phyloP scores from a whole-genome alignment of 257 asterid species.

The Lycium barbarum region DNA sequence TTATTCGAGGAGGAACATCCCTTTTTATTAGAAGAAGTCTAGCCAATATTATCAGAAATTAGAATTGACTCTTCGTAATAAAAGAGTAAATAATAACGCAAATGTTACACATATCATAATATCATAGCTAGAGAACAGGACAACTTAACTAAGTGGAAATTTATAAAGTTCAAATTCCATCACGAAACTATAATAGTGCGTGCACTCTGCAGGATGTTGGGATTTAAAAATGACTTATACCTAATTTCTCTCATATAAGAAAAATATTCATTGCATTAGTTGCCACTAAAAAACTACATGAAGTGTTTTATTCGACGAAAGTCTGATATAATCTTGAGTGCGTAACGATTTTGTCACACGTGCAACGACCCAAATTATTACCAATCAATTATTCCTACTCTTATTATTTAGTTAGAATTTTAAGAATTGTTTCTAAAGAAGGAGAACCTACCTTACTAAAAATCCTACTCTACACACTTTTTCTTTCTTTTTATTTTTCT shows the following conservation, averaged over 20 bases:
- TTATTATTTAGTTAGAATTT: not conserved
- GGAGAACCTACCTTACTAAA: not conserved
- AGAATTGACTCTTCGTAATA: not conserved
- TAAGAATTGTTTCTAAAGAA: not conserved
- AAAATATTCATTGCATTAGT: not conserved
- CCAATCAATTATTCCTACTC: not conserved
- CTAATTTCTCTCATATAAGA: not conserved
- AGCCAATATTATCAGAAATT: not conserved
- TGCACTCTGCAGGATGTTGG: not conserved
- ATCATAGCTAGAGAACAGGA: not conserved
- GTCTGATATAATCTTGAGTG: constrained; percentile 4
- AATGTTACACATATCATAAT: not conserved
- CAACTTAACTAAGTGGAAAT: not conserved
- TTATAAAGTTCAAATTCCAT: not conserved
- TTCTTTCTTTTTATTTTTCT: no score
- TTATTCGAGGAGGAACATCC: not conserved
- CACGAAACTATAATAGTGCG: not conserved
- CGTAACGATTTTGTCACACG: not conserved
- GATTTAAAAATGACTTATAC: not conserved
- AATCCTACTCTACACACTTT: not conserved
- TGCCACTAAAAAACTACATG: not conserved
- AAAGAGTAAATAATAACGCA: not conserved
- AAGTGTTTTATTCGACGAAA: not conserved
- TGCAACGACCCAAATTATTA: not conserved
- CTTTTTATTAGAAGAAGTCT: not conserved